Percentiles rank a stretch among this genome's conserved stretches.
Evolutionary conservation across 345 rosid genomes (phyloP).

Genomic region (Salix viminalis): DNA sequence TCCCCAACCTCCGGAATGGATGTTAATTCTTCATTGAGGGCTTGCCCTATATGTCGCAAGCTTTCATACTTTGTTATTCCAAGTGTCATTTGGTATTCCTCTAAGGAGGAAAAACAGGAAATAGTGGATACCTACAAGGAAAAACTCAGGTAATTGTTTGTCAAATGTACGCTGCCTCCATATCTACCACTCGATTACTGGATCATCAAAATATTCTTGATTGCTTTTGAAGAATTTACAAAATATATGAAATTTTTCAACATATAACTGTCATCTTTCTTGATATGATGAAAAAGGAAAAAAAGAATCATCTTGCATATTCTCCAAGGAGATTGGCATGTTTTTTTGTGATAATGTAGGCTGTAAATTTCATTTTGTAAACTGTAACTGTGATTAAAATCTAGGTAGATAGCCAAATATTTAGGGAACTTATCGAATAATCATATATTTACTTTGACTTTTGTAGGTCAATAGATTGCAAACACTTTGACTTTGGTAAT

Average conservation of each 20-base stretch:
- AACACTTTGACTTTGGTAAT: constrained; percentile 84
- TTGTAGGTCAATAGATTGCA: constrained; percentile 83
- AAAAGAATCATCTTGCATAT: neutral
- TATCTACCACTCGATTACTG: neutral
- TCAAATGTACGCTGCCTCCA: neutral
- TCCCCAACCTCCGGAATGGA: constrained; percentile 89
- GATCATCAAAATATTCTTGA: neutral
- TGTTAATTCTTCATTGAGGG: constrained; percentile 69
- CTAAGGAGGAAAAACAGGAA: constrained; percentile 74
- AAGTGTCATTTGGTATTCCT: constrained; percentile 82
- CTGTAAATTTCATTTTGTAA: neutral
- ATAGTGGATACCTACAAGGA: constrained; percentile 77
- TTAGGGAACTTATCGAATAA: no score
- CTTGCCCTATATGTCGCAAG: constrained; percentile 94
- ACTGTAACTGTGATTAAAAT: neutral
- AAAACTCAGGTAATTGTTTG: constrained; percentile 61
- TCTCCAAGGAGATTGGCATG: neutral
- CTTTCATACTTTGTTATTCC: constrained; percentile 93
- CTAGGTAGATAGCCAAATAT: neutral
- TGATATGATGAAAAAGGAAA: neutral
- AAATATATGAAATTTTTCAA: neutral
- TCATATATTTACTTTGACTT: neutral
- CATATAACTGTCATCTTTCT: neutral
- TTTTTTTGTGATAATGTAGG: neutral
- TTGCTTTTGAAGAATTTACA: neutral